A percentile compares a stretch with the other conserved stretches of the same genome.
Evolutionary conservation across 257 asterid species (phyloP).

Genomic region (Primulina huaijiensis): DNA sequence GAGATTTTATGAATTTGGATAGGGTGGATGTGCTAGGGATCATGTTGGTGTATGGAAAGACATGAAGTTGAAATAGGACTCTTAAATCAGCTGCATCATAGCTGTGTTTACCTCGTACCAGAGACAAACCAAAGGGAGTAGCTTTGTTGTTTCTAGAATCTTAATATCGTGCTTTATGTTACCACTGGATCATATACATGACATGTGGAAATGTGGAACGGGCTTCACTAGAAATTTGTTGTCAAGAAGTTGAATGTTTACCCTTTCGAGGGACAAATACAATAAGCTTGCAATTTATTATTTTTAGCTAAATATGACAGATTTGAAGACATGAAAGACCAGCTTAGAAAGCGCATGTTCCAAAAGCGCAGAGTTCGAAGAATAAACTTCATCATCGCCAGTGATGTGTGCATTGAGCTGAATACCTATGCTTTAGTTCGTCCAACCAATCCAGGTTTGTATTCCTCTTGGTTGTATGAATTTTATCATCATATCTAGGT

Average conservation of each 20-base stretch:
- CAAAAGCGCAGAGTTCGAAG: slow-evolving; percentile 92
- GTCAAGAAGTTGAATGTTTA: slow-evolving; percentile 3
- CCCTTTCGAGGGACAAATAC: slow-evolving; percentile 15
- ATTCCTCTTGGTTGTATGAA: slow-evolving; percentile 18
- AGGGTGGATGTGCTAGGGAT: too few relatives aligned
- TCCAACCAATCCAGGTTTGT: slow-evolving; percentile 85
- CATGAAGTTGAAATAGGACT: too few relatives aligned
- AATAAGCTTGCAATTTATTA: background rate
- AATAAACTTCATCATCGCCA: slow-evolving; percentile 62
- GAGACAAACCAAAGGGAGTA: slow-evolving; percentile 15
- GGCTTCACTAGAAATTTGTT: too few relatives aligned
- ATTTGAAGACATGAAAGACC: slow-evolving; percentile 84
- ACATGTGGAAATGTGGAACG: background rate
- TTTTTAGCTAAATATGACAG: slow-evolving; percentile 38
- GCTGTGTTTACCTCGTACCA: slow-evolving; percentile 11
- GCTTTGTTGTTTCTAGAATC: slow-evolving; percentile 8
- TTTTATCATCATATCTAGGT: slow-evolving; percentile 17
- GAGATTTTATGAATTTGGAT: too few relatives aligned
- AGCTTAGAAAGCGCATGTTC: slow-evolving; percentile 83
- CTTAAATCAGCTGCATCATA: slow-evolving; percentile 2
- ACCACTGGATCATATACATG: slow-evolving; percentile 4
- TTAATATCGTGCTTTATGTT: background rate
- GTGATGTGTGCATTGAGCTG: slow-evolving; percentile 68
- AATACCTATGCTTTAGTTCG: slow-evolving; percentile 87
- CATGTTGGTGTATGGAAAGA: too few relatives aligned